These are phyloP conservation scores for Boletus sp. DNA, from an alignment of 768 basidiomycete species.

Conservation along the genomic window DNA sequence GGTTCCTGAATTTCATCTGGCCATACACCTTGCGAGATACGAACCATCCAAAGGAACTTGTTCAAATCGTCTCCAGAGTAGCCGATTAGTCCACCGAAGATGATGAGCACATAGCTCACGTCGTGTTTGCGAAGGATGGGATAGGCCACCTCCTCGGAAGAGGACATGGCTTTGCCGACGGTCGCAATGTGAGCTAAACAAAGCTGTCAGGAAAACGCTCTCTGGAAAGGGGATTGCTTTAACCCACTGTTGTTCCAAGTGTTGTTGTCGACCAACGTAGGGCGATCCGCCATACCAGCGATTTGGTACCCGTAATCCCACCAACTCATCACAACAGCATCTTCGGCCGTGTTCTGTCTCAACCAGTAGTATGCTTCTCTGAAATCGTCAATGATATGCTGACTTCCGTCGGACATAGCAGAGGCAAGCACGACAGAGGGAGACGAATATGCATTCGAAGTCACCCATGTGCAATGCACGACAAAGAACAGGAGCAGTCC, in stretches of 20 bases:
- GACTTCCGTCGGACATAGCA: constrained; percentile 72
- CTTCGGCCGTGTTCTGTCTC: constrained; percentile 88
- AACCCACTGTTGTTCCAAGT: constrained; percentile 98
- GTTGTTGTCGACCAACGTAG: constrained; percentile 97
- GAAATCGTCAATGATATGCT: constrained; percentile 98
- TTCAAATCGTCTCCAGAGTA: constrained; percentile 99
- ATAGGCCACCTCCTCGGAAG: constrained; percentile 90
- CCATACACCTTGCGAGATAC: constrained; percentile 94
- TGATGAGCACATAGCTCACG: constrained; percentile 94
- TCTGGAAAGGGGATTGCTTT: background rate
- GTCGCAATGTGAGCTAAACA: constrained; percentile 90
- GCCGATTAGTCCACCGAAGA: constrained; percentile 94
- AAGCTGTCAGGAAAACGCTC: constrained; percentile 3
- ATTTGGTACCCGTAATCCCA: constrained; percentile 99
- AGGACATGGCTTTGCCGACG: constrained; percentile 98
- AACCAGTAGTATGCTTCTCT: constrained; percentile 99
- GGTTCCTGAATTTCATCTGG: constrained; percentile 96
- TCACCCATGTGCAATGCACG: constrained; percentile 95
- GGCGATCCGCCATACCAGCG: constrained; percentile 96
- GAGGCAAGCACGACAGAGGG: constrained; percentile 95
- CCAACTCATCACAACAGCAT: constrained; percentile 97
- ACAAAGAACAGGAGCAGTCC: constrained; percentile 88
- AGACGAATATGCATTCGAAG: constrained; percentile 91
- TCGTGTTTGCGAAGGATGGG: constrained; percentile 97
- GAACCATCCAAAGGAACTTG: constrained; percentile 99